A percentile compares a stretch with the other conserved stretches of the same genome.
phyloP scores from a whole-genome alignment of 2,329 filamentous ascomycete species.

The Camillea tinctor region DNA sequence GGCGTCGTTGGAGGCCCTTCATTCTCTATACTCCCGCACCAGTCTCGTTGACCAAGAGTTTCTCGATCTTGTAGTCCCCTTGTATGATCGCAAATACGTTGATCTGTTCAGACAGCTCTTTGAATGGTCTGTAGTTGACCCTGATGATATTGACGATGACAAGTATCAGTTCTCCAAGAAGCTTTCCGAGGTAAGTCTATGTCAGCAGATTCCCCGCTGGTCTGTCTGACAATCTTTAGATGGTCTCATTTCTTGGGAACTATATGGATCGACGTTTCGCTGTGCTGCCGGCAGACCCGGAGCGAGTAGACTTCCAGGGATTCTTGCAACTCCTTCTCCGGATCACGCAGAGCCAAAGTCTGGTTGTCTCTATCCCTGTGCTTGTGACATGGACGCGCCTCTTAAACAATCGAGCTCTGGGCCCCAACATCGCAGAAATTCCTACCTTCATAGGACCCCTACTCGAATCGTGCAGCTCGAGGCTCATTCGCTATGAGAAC shows the following conservation, averaged over 20 bases:
- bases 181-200: slow-evolving; percentile 72
- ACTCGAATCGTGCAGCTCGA: slow-evolving; percentile 77
- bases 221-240: slow-evolving; percentile 44
- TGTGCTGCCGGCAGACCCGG: slow-evolving; percentile 54
- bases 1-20: slow-evolving; percentile 80
- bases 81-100: slow-evolving; percentile 72
- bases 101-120: slow-evolving; percentile 71
- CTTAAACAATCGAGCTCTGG: slow-evolving; percentile 68
- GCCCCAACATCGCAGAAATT: slow-evolving; percentile 59
- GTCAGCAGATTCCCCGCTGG: not conserved
- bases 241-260: slow-evolving; percentile 80
- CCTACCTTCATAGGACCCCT: slow-evolving; percentile 68
- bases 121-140: slow-evolving; percentile 75
- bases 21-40: slow-evolving; percentile 73
- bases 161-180: slow-evolving; percentile 94
- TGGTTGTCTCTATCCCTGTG: slow-evolving; percentile 90
- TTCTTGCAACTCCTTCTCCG: slow-evolving; percentile 78
- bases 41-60: slow-evolving; percentile 79
- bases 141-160: slow-evolving; percentile 82
- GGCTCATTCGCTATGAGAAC: slow-evolving; percentile 84
- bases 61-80: slow-evolving; percentile 70
- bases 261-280: slow-evolving; percentile 78
- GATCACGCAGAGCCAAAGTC: slow-evolving; percentile 79
- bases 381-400: slow-evolving; percentile 87
- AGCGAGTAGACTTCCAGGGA: slow-evolving; percentile 63